Base-by-base conservation (phyloP, 371 early-diverging fungal species). In the Smittium culicis region DNA sequence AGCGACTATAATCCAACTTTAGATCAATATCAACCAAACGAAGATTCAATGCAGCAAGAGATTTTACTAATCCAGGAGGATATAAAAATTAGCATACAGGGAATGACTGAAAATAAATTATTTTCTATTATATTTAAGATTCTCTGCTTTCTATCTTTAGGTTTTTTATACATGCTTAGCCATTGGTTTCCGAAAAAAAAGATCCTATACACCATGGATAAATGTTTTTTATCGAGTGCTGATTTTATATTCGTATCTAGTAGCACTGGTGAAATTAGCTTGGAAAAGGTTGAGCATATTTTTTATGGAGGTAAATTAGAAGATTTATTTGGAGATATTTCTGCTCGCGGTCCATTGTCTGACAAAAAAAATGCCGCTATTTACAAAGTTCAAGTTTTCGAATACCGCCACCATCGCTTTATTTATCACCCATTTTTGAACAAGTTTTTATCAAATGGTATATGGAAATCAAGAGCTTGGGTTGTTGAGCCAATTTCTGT, bases 111-210 rank as follows among this genome's bases (percentile, higher is more conserved):
- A 68, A 73, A 82, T 35, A 60, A 68, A 32, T 25, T 76, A 0
- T 73, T 79, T 1, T 65, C 78, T 25, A 72, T 83, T 34, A 20
- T 86, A 11, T 93, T 88, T 73, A 75, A 81, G 60, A 1, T 87
- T 1, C 68, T 79, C 2, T 87, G 85, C 33, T n/a, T 90, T 54
- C 62, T 87, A 34, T 82, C 90, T 0, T 73, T 79, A 1, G 96
- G 96, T 1, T 54, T 89, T 20, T 69, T 87, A 1, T 88, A 85
- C 71, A 77, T 95, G 16, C 56, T 91, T 1, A 86, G 84, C 67
- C 83, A 92, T 54, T 95, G 96, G 96, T 75, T 92, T 66, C 91
- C 93, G 28, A 72, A 72, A 31, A 79, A 86, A 75, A 87, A 86
- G 78, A 75, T 92, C 35, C 67, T 74, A 24, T 84, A 85, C 78